Evolutionary conservation across 176 grass and related monocot species (phyloP).

Genomic region (Leersia perrieri): DNA sequence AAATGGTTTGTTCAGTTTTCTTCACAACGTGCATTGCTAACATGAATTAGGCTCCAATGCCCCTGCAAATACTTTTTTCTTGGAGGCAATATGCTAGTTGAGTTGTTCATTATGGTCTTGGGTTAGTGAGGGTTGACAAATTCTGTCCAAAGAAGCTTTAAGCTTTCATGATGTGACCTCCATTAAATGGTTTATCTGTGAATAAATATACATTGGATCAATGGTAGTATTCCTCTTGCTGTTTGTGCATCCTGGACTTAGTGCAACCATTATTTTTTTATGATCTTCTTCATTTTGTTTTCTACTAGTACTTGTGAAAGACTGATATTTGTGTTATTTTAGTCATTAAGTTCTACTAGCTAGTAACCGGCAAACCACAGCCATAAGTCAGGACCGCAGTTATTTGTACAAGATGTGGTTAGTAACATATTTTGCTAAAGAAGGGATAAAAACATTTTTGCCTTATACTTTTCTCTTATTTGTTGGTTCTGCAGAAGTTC

Average conservation of each 20-base stretch:
- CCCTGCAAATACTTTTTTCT: neutral
- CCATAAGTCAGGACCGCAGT: neutral
- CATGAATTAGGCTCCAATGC: neutral
- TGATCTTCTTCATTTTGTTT: slow-evolving; percentile 15
- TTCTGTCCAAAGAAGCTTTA: slow-evolving; percentile 1
- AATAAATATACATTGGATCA: neutral
- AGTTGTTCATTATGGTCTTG: neutral
- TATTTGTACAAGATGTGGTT: neutral
- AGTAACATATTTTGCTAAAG: neutral
- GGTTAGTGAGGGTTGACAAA: neutral
- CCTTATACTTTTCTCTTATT: slow-evolving; percentile 11
- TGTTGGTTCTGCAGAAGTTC: slow-evolving; percentile 56
- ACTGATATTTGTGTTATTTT: neutral
- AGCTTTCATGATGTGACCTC: neutral
- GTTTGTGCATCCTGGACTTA: neutral
- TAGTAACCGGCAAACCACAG: neutral
- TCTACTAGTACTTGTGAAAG: neutral
- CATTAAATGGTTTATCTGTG: neutral
- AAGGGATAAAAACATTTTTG: neutral
- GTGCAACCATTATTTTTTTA: neutral
- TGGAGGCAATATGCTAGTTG: slow-evolving; percentile 2
- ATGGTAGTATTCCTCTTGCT: neutral
- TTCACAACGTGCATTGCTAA: neutral
- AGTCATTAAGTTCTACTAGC: slow-evolving; percentile 4
- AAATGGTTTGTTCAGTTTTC: neutral